Percentiles rank a stretch among this genome's conserved stretches.
Conservation (phyloP, 495 filamentous ascomycete species). For the Massariosphaeria phaeospora region DNA sequence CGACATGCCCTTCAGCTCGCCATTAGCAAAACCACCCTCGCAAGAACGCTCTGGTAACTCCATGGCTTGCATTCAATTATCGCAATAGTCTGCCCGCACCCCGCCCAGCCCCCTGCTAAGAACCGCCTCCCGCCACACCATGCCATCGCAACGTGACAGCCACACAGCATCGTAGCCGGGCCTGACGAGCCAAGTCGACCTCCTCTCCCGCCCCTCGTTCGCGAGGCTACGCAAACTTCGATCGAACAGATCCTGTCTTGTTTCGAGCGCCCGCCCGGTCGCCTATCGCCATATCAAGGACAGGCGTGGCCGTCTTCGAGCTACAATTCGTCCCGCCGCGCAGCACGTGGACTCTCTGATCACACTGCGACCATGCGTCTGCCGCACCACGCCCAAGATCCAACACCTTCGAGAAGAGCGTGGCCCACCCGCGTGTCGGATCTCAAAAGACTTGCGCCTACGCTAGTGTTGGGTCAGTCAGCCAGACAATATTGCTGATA, state of each 20-base stretch:
- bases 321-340: neutral
- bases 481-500: too few species aligned
- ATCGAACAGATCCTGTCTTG: too few species aligned
- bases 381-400: neutral
- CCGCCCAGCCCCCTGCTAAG: neutral
- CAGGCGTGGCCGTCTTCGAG: neutral
- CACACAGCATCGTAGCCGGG: too few species aligned
- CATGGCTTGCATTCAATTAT: neutral
- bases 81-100: neutral
- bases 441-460: too few species aligned
- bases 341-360: constrained; percentile 8
- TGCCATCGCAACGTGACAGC: constrained; percentile 12
- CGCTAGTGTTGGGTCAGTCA: too few species aligned
- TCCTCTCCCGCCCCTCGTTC: too few species aligned
- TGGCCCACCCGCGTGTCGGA: too few species aligned
- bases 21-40: neutral
- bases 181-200: too few species aligned
- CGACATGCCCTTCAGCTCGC: constrained; percentile 6
- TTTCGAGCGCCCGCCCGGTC: too few species aligned
- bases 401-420: too few species aligned
- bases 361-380: constrained; percentile 11
- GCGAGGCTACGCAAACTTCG: too few species aligned
- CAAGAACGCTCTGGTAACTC: neutral
- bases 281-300: too few species aligned
- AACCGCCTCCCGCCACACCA: constrained; percentile 11